phyloP scores from a whole-genome alignment of 345 rosid species.

The Eucalyptus virginea region DNA sequence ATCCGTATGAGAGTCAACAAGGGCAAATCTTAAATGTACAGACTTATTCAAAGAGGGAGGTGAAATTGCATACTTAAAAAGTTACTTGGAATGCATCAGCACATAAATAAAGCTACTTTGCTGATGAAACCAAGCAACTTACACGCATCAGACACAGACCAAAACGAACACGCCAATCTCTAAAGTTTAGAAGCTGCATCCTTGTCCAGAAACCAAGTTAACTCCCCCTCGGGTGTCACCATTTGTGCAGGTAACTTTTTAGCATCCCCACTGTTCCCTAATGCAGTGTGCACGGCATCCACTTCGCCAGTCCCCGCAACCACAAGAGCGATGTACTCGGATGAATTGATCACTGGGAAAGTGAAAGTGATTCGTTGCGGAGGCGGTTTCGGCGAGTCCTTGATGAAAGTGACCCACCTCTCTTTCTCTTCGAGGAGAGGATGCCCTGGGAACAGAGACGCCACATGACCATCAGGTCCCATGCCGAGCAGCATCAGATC shows the following conservation, averaged over 20 bases:
- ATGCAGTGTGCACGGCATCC: slow-evolving; percentile 37
- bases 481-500: slow-evolving; percentile 82
- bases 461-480: slow-evolving; percentile 95
- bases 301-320: slow-evolving; percentile 65
- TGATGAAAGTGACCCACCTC: slow-evolving; percentile 72
- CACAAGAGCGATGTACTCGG: slow-evolving; percentile 64
- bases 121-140: not conserved
- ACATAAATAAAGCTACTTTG: not conserved
- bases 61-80: not conserved
- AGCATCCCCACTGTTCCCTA: slow-evolving; percentile 21
- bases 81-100: not conserved
- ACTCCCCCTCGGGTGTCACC: slow-evolving; percentile 61
- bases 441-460: slow-evolving; percentile 81
- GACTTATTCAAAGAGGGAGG: not conserved
- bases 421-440: slow-evolving; percentile 44
- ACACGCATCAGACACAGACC: not conserved
- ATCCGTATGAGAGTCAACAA: not conserved
- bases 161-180: not conserved
- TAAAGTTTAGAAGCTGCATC: slow-evolving; percentile 65
- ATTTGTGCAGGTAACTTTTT: slow-evolving; percentile 46
- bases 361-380: slow-evolving; percentile 80
- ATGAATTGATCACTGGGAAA: slow-evolving; percentile 78
- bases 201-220: slow-evolving; percentile 80
- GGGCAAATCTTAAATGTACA: not conserved
- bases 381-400: slow-evolving; percentile 83